phyloP scores from a whole-genome alignment of 2,329 filamentous ascomycete species.

The Verticillium albo-atrum region DNA sequence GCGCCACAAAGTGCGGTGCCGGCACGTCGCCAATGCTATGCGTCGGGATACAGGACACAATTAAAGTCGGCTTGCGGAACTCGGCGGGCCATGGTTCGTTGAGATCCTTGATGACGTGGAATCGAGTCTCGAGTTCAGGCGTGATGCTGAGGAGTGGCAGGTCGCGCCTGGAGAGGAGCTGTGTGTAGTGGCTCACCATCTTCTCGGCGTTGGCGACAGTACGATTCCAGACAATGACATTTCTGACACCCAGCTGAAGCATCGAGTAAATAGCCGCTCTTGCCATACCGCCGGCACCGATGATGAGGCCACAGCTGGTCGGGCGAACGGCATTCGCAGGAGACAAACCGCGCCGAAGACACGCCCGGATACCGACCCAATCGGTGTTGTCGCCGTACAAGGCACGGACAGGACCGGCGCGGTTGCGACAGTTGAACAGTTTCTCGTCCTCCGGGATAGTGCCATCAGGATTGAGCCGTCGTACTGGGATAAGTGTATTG shows the following conservation, averaged over 20 bases:
- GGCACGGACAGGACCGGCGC: conserved; percentile 61
- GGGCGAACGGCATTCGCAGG: conserved; percentile 63
- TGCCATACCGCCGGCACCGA: conserved; percentile 72
- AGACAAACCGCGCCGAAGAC: conserved; percentile 66
- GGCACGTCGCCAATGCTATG: conserved; percentile 60
- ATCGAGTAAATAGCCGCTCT: conserved; percentile 74
- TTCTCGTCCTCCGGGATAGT: conserved; percentile 51
- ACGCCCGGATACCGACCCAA: conserved; percentile 74
- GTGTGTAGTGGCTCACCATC: conserved; percentile 66
- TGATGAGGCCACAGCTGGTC: conserved; percentile 51
- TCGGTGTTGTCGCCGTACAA: conserved; percentile 78
- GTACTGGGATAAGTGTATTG: conserved; percentile 70
- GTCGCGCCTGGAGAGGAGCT: conserved; percentile 40
- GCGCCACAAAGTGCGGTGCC: conserved; percentile 66
- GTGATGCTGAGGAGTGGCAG: conserved; percentile 35
- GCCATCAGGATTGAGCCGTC: conserved; percentile 52
- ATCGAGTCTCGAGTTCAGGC: conserved; percentile 32
- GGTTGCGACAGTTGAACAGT: conserved; percentile 51
- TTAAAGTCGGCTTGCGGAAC: conserved; percentile 64
- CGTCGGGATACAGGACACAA: conserved; percentile 72
- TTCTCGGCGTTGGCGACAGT: conserved; percentile 62
- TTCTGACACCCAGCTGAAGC: conserved; percentile 70
- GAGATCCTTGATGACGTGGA: conserved; percentile 54
- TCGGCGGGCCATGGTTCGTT: conserved; percentile 61
- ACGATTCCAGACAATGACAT: conserved; percentile 71